phyloP scores from a whole-genome alignment of 2,329 filamentous ascomycete genomes.

The Amauroascus verrucosus region DNA sequence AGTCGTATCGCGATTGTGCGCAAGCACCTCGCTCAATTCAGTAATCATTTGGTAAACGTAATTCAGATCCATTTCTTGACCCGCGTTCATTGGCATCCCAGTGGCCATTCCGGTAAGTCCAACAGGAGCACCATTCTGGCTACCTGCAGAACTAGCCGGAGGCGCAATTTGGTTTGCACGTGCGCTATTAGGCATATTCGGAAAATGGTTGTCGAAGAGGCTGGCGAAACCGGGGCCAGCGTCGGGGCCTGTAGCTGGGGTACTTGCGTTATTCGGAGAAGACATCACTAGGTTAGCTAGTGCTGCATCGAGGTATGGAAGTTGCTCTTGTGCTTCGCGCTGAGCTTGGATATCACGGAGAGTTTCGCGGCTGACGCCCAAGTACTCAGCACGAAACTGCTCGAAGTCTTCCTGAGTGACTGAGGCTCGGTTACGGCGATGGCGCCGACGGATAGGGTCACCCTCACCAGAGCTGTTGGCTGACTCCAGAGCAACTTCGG shows the following conservation, averaged over 20 bases:
- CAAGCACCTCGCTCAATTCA: slow-evolving; percentile 41
- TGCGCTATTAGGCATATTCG: slow-evolving; percentile 22
- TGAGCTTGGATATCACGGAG: slow-evolving; percentile 10
- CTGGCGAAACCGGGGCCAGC: slow-evolving; percentile 15
- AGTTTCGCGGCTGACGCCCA: slow-evolving; percentile 11
- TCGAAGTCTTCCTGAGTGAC: slow-evolving; percentile 16
- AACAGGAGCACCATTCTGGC: slow-evolving; percentile 9
- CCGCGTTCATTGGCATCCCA: slow-evolving; percentile 37
- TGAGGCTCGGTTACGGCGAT: slow-evolving; percentile 16
- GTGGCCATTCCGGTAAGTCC: slow-evolving; percentile 26
- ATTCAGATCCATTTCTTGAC: slow-evolving; percentile 44
- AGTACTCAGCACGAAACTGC: slow-evolving; percentile 16
- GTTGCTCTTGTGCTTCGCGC: slow-evolving; percentile 14
- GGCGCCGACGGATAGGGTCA: slow-evolving; percentile 11
- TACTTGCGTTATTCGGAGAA: slow-evolving; percentile 7
- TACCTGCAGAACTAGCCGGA: slow-evolving; percentile 20
- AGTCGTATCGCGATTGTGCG: slow-evolving; percentile 42
- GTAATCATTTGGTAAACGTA: slow-evolving; percentile 42
- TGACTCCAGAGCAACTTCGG: slow-evolving; percentile 12
- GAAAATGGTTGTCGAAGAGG: slow-evolving; percentile 28
- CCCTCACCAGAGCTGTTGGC: slow-evolving; percentile 7
- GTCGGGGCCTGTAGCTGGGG: slow-evolving; percentile 15
- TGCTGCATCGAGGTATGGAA: slow-evolving; percentile 29
- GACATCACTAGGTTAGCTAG: slow-evolving; percentile 21
- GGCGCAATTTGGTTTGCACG: slow-evolving; percentile 28